Evolutionary conservation across 345 rosid species (phyloP).

Genomic region (Populus euphratica): DNA sequence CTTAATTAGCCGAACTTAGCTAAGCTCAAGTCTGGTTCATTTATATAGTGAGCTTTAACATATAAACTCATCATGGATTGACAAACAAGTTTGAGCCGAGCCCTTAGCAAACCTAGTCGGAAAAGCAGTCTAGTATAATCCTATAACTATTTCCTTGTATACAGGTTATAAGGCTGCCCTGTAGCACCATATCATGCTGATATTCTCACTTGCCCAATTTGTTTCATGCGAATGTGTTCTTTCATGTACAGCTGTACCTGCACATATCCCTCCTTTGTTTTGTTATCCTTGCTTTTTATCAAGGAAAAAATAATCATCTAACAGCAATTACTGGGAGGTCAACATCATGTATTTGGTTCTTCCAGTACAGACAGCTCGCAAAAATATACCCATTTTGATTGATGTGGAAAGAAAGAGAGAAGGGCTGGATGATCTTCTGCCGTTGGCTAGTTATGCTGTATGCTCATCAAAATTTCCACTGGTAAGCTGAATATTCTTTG

Average conservation of each 20-base stretch:
- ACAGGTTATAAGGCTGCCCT: too few species aligned
- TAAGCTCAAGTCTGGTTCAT: too few species aligned
- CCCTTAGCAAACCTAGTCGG: too few species aligned
- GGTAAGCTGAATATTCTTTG: constrained; percentile 35
- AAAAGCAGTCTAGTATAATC: too few species aligned
- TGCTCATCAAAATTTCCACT: constrained; percentile 81
- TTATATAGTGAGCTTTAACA: too few species aligned
- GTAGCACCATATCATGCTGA: too few species aligned
- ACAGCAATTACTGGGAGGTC: constrained; percentile 8
- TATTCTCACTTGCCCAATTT: too few species aligned
- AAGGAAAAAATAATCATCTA: neutral
- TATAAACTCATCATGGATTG: too few species aligned
- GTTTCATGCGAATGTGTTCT: too few species aligned
- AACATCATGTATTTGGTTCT: constrained; percentile 15
- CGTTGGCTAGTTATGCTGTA: constrained; percentile 57
- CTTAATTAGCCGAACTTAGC: too few species aligned
- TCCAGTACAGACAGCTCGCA: constrained; percentile 77
- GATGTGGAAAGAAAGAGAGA: constrained; percentile 81
- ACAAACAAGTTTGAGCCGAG: too few species aligned
- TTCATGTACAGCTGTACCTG: neutral
- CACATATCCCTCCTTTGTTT: neutral
- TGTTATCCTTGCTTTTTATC: neutral
- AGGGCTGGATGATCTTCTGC: constrained; percentile 67
- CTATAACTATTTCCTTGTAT: too few species aligned
- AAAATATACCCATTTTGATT: constrained; percentile 70